Conservation (phyloP, 495 filamentous ascomycete species). For the Symbiotaphrina buchneri region DNA sequence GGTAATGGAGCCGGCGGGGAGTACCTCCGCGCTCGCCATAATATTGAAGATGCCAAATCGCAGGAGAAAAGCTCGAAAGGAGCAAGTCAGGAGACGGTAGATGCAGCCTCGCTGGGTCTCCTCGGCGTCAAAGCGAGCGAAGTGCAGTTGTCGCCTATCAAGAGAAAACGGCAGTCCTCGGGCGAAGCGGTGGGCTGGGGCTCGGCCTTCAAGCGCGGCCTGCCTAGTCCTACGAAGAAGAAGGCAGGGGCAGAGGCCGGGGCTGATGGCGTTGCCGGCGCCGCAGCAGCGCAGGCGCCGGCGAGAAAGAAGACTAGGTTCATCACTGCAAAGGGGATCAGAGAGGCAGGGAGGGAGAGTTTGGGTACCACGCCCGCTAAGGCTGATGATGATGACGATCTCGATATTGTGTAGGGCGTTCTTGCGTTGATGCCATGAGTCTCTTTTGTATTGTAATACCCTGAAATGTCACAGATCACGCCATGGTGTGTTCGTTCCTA, state of each 20-base stretch:
- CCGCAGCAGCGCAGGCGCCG: constrained; percentile 9
- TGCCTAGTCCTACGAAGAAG: constrained; percentile 7
- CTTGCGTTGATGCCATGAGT: too few species aligned
- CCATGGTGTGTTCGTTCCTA: too few species aligned
- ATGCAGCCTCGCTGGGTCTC: too few species aligned
- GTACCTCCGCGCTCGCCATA: constrained; percentile 36
- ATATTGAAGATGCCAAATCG: too few species aligned
- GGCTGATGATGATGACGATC: constrained; percentile 6
- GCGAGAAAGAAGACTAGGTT: constrained; percentile 66
- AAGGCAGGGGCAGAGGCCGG: constrained; percentile 1
- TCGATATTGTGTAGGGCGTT: constrained; percentile 7
- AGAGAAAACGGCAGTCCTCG: constrained; percentile 32
- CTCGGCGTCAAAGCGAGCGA: not conserved
- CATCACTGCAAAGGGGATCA: constrained; percentile 52
- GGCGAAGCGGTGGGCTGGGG: constrained; percentile 16
- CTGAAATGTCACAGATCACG: too few species aligned
- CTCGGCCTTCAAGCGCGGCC: constrained; percentile 11
- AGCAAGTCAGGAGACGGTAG: too few species aligned
- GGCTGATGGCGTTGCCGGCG: too few species aligned
- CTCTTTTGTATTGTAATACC: too few species aligned
- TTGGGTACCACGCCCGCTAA: constrained; percentile 18
- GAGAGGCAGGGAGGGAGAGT: constrained; percentile 56
- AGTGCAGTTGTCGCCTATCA: constrained; percentile 51
- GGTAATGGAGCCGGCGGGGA: constrained; percentile 52
- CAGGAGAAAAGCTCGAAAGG: too few species aligned